Conservation (phyloP, 129 eudicot genomes). For the Chrysanthemum seticuspe region DNA sequence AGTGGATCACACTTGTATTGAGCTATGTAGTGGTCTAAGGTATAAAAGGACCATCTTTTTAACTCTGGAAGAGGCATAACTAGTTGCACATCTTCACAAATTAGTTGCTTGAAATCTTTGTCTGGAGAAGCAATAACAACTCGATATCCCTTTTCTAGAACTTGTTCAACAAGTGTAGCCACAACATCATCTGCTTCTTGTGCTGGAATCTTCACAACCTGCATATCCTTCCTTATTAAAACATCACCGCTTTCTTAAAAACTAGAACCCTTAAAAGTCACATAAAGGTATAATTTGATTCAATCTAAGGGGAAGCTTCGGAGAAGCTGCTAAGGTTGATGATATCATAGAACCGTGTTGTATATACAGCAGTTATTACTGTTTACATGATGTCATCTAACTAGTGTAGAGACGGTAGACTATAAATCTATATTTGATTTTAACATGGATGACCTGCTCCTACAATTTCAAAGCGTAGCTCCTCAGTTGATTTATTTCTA, state of each 20-base stretch:
- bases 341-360: too few relatives aligned
- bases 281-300: not conserved
- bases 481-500: not conserved
- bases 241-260: conserved; percentile 2
- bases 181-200: conserved; percentile 94
- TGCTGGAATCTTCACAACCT: conserved; percentile 75
- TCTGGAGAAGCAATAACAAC: conserved; percentile 95
- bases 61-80: conserved; percentile 81
- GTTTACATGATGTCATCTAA: not conserved
- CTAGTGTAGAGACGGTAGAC: not conserved
- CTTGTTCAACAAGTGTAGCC: conserved; percentile 83
- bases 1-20: conserved; percentile 81
- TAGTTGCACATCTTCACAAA: conserved; percentile 83
- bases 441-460: not conserved
- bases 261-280: not conserved
- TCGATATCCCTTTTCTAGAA: conserved; percentile 51
- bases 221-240: conserved; percentile 21
- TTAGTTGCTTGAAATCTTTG: conserved; percentile 94
- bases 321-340: conserved; percentile 1
- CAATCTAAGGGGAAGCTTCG: not conserved
- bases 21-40: conserved; percentile 82
- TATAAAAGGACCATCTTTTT: conserved; percentile 89
- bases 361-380: too few relatives aligned
- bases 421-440: not conserved
- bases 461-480: not conserved